Base-by-base conservation (phyloP, 345 rosid genomes). In the Lepidium sativum region DNA sequence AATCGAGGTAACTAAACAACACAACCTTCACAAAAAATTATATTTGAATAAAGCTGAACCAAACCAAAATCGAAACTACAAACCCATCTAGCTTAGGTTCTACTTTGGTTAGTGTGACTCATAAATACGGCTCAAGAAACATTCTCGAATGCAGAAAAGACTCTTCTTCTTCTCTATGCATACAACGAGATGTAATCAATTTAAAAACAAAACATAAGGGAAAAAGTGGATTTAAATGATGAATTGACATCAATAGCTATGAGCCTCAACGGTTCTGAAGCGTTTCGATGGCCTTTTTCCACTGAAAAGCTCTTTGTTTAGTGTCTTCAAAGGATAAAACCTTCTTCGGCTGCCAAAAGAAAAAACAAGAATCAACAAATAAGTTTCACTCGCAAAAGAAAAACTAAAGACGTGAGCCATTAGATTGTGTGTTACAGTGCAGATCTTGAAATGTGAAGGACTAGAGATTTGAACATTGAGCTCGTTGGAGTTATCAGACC, bases 271-370 rank as follows among this genome's bases (percentile, higher is more conserved):
- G 87, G 68, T 74, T 86, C 70, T 94, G 99, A 62, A 95, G 88
- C 74, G 83, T 72, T 80, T 94, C 97, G 3, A 94, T 94, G 2
- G 95, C 96, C 76, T 86, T 88, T 75, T 91, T 88, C 99, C 99
- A 94, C 65, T 88, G 99, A 80, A 75, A 77, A 11, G 97, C 92
- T 77, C 95, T 80, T 70, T 86, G 96, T 72, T 94, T 90, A 1
- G 91, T 44, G 54, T 90, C 97, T 61, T 90, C 99, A 54, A 94
- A 86, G 17, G 95, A 82, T 79, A 83, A 12, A 15, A 90, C 94
- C 83, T 90, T 94, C 87, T 90, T 94, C 18, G 96, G 96, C 99
- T 91, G 91, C 47, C 54, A 72, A 50, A 53, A 17, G 16, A 34
- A n/a, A n/a, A 44, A 37, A 56, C 40, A 51, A 50, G 38, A 59